Evolutionary conservation across 495 filamentous ascomycete species (phyloP), one percentile per base, ranked within the genome.

Genomic region (Aspergillus sclerotioniger): DNA sequence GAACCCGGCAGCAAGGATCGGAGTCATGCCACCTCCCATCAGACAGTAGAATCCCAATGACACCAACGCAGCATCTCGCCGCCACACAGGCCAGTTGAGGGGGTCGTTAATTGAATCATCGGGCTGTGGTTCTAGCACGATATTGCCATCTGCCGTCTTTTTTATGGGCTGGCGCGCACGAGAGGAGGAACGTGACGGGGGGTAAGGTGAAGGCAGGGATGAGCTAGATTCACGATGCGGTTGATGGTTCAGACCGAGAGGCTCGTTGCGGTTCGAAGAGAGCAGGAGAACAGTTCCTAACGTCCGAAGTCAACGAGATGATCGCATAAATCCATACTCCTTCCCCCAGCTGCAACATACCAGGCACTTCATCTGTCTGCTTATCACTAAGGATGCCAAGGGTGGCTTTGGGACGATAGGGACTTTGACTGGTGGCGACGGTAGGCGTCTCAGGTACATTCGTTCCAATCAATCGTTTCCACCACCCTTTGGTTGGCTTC

Each of bases 1-100:
- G 71, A 98, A 97, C 6, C 92, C 94, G 3, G 94, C 94, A 0
- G 94, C 93, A 7, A 98, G 78, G 31, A 96, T 79, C 0, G 93
- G 88, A 0, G 93, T 96, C 81, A 96, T 96, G 33, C 93, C 93
- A 16, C 94, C 93, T 54, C 93, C 93, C 55, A 97, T 77, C 81
- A 96, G 85, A 66, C 90, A 96, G 70, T 95, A 96, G 63, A 96
- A 87, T 0, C 94, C 92, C 10, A 98, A 76, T 0, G 88, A 94
- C 6, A 96, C 58, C 61, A 98, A 71, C 0, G 94, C 90, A 31
- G 82, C 66, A 76, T 97, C 91, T 71, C 94, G 77, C 32, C 91
- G 83, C 88, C 89, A 91, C 2, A 79, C 71, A 2, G 90, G 84
- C 94, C 94, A 98, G 63, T 98, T 98, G 44, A 98, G 71, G 0